Conservation (phyloP, 2,329 filamentous ascomycete species). For the Fusarium mexicanum region DNA sequence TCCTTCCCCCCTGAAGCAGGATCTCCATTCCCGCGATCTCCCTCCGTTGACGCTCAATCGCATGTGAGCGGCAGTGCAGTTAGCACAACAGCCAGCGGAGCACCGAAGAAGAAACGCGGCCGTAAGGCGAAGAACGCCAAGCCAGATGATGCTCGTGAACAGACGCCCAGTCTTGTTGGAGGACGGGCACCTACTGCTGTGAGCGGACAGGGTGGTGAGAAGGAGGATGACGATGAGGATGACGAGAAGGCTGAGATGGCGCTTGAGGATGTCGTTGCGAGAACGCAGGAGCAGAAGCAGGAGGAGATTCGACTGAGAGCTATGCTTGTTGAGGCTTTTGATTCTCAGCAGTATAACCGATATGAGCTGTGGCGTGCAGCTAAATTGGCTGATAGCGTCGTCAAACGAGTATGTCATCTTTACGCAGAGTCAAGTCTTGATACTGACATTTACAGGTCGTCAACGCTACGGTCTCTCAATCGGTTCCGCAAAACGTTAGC, state of each 20-base stretch:
- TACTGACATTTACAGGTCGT: conserved; percentile 63
- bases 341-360: conserved; percentile 72
- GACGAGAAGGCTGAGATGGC: conserved; percentile 66
- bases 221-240: conserved; percentile 65
- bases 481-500: conserved; percentile 76
- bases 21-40: conserved; percentile 69
- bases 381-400: conserved; percentile 73
- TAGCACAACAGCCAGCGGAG: conserved; percentile 53
- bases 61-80: conserved; percentile 70
- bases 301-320: conserved; percentile 66
- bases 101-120: conserved; percentile 67
- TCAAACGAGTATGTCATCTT: conserved; percentile 66
- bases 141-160: conserved; percentile 53
- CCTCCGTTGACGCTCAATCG: conserved; percentile 69
- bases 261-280: conserved; percentile 66
- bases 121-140: conserved; percentile 69
- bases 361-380: conserved; percentile 77
- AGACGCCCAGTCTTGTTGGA: conserved; percentile 56
- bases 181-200: conserved; percentile 54
- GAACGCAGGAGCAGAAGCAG: conserved; percentile 74
- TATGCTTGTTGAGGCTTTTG: conserved; percentile 72
- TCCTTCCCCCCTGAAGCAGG: conserved; percentile 76
- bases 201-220: conserved; percentile 57
- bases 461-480: conserved; percentile 83
- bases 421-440: not conserved